phyloP scores from a whole-genome alignment of 139 green algal genomes.

The Chlorella vulgaris region DNA sequence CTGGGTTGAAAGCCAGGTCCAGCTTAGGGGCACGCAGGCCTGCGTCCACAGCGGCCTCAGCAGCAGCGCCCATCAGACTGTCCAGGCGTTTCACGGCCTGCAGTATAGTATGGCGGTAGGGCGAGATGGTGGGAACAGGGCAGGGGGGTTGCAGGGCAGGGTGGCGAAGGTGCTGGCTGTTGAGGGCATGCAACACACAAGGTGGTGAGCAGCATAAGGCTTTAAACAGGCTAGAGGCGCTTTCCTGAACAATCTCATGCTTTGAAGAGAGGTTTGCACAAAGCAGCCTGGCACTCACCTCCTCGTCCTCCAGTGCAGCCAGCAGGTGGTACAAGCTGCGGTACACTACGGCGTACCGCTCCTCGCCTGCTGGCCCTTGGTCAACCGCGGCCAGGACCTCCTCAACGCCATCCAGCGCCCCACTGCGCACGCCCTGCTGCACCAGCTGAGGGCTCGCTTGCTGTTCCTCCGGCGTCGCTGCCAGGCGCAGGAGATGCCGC shows the following conservation, averaged over 20 bases:
- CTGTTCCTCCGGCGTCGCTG: background rate
- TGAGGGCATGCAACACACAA: too few relatives aligned
- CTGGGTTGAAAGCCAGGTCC: background rate
- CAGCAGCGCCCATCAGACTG: background rate
- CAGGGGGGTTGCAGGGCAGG: too few relatives aligned
- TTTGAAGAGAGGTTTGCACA: too few relatives aligned
- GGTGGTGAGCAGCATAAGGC: too few relatives aligned
- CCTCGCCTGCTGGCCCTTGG: background rate
- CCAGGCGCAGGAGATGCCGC: conserved; percentile 16
- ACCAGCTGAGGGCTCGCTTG: background rate
- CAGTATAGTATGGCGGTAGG: too few relatives aligned
- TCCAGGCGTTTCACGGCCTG: background rate
- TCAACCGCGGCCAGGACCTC: background rate
- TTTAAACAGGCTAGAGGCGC: too few relatives aligned
- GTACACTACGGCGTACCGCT: background rate
- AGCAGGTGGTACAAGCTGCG: conserved; percentile 22
- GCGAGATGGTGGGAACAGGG: too few relatives aligned
- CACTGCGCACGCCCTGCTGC: background rate
- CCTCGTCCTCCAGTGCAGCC: conserved; percentile 9
- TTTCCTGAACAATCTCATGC: too few relatives aligned
- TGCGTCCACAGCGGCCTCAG: background rate
- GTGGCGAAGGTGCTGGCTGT: too few relatives aligned
- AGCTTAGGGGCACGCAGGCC: background rate
- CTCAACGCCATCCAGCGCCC: background rate
- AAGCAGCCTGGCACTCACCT: background rate